Conservation (phyloP, 371 early-diverging fungal species). For the Globomyces sp. region DNA sequence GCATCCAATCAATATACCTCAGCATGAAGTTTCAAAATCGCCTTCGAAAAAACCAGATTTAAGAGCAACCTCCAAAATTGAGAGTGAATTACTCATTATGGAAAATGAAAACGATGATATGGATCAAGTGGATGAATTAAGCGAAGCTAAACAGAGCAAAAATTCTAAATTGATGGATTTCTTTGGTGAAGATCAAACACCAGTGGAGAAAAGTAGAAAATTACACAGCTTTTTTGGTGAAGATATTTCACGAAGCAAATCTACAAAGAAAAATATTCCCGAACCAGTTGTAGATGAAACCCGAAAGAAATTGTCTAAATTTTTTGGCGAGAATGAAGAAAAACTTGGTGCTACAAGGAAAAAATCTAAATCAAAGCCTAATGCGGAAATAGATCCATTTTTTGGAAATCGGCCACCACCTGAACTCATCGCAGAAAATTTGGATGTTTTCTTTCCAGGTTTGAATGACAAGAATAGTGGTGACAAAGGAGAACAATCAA, state of each 20-base stretch:
- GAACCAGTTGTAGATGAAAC: neutral
- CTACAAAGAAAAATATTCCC: neutral
- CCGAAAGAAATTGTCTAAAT: neutral
- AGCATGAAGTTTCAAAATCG: too few species aligned
- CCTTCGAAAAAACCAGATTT: neutral
- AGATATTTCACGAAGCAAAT: neutral
- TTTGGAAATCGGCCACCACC: slow-evolving; percentile 87
- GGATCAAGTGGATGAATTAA: neutral
- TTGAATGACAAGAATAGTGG: slow-evolving; percentile 43
- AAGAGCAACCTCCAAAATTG: neutral
- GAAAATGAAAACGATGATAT: neutral
- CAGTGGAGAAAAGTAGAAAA: slow-evolving; percentile 1
- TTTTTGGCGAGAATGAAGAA: neutral
- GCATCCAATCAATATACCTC: too few species aligned
- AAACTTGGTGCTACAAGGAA: neutral
- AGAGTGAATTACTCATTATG: neutral
- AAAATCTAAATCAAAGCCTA: neutral
- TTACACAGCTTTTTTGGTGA: slow-evolving; percentile 25
- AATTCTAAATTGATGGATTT: slow-evolving; percentile 16
- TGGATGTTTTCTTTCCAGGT: slow-evolving; percentile 80
- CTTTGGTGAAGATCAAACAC: slow-evolving; percentile 16
- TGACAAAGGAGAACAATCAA: neutral
- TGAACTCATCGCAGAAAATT: slow-evolving; percentile 75
- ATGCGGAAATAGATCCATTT: slow-evolving; percentile 39
- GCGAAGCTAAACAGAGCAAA: neutral